Conservation (phyloP, 2,329 filamentous ascomycete species). For the Emmonsia crescens region DNA sequence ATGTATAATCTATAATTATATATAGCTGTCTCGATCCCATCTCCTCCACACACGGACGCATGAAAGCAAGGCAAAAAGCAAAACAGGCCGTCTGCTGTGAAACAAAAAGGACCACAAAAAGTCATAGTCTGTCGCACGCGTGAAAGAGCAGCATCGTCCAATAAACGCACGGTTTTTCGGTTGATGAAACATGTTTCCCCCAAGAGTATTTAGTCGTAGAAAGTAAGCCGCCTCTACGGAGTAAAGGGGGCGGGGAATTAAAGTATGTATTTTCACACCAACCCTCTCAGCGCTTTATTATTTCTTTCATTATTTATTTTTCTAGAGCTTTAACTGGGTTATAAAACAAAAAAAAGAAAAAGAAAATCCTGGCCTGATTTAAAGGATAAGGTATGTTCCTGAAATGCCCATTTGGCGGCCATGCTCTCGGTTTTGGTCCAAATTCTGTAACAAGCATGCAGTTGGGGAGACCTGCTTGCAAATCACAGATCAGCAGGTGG, state of each 20-base stretch:
- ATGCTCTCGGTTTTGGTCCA: background rate
- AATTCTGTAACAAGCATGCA: background rate
- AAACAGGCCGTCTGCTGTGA: background rate
- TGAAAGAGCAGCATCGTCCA: background rate
- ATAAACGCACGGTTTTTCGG: slow-evolving; percentile 1
- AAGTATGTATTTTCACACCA: background rate
- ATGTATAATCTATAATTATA: no score
- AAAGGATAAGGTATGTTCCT: background rate
- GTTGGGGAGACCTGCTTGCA: background rate
- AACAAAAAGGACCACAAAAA: background rate
- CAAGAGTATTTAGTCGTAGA: background rate
- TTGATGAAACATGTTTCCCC: slow-evolving; percentile 5
- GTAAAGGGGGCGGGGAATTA: background rate
- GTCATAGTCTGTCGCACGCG: background rate
- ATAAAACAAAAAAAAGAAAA: no score
- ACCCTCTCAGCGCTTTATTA: background rate
- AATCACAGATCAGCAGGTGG: background rate
- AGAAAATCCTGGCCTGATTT: no score
- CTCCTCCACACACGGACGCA: background rate
- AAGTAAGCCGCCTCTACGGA: background rate
- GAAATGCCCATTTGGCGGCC: background rate
- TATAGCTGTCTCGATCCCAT: no score
- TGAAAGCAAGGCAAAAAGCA: background rate
- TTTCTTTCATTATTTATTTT: background rate
- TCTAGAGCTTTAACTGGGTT: background rate